These are phyloP conservation scores for Penstemon davidsonii DNA, from an alignment of 257 asterid species.

Conservation along the genomic window DNA sequence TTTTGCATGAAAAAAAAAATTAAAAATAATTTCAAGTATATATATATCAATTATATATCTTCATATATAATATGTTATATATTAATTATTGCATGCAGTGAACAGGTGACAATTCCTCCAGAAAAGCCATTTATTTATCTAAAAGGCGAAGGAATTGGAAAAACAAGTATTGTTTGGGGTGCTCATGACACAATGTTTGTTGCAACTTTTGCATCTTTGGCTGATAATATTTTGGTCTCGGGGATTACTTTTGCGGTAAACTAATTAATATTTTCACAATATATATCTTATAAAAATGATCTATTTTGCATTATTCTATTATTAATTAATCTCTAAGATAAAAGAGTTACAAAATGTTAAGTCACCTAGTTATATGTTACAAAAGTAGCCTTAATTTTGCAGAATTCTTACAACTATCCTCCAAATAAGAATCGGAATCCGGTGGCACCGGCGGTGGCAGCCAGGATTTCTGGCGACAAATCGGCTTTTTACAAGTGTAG, in stretches of 20 bases:
- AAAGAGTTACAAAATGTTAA: too few species aligned
- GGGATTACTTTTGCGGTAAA: slow-evolving; percentile 39
- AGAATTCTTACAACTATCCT: slow-evolving; percentile 56
- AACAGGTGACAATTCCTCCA: slow-evolving; percentile 38
- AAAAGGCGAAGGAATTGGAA: slow-evolving; percentile 43
- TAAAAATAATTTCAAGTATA: background rate
- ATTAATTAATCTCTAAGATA: background rate
- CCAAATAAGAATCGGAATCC: slow-evolving; percentile 15
- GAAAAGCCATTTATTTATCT: slow-evolving; percentile 50
- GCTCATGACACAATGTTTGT: slow-evolving; percentile 28
- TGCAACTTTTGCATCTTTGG: slow-evolving; percentile 44
- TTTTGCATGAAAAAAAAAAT: background rate
- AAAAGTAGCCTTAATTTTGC: background rate
- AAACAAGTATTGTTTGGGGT: slow-evolving; percentile 37
- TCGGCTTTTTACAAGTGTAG: slow-evolving; percentile 41
- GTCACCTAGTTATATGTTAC: background rate
- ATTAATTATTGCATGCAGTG: slow-evolving; percentile 30
- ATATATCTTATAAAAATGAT: background rate
- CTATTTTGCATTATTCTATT: too few species aligned
- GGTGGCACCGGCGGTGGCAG: slow-evolving; percentile 42
- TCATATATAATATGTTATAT: background rate
- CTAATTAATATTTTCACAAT: background rate
- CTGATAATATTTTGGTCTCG: slow-evolving; percentile 42
- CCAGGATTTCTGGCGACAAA: slow-evolving; percentile 47
- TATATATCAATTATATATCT: background rate